Conservation (phyloP, 805 yeast species). For the Naumovozyma castellii region DNA sequence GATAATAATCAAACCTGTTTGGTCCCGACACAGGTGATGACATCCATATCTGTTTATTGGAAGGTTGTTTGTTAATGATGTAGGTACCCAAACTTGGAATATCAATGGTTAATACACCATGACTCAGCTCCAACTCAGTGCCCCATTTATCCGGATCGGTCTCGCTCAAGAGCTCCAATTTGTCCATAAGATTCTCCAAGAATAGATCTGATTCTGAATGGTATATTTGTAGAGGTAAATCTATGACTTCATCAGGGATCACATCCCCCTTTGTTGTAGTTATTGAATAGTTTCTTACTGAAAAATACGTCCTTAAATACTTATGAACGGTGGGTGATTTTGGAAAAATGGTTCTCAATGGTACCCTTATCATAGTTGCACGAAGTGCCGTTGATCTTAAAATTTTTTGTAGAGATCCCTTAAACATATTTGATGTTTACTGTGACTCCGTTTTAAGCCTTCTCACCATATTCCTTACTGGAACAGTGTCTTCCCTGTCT, state of each 20-base stretch:
- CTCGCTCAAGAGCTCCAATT: slow-evolving; percentile 61
- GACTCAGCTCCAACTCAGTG: slow-evolving; percentile 56
- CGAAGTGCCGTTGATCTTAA: no score
- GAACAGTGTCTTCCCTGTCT: no score
- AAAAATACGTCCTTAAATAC: no score
- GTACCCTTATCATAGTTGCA: no score
- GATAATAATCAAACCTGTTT: slow-evolving; percentile 65
- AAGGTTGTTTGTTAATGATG: slow-evolving; percentile 94
- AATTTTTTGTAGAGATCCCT: no score
- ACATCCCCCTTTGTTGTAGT: slow-evolving; percentile 44
- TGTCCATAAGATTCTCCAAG: slow-evolving; percentile 57
- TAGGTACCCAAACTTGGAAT: slow-evolving; percentile 74
- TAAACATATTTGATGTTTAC: no score
- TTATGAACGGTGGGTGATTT: no score
- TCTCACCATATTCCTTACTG: no score
- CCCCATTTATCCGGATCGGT: slow-evolving; percentile 47
- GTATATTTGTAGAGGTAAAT: slow-evolving; percentile 44
- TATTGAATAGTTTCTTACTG: slow-evolving; percentile 1
- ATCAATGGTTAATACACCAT: slow-evolving; percentile 75
- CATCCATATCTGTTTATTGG: slow-evolving; percentile 93
- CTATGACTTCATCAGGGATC: slow-evolving; percentile 43
- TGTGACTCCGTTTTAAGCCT: no score
- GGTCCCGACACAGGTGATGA: slow-evolving; percentile 93
- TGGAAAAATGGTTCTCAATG: no score
- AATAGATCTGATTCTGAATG: slow-evolving; percentile 56